Conservation (phyloP, 73 alveolate species). For the Tetrahymena elliotti region DNA sequence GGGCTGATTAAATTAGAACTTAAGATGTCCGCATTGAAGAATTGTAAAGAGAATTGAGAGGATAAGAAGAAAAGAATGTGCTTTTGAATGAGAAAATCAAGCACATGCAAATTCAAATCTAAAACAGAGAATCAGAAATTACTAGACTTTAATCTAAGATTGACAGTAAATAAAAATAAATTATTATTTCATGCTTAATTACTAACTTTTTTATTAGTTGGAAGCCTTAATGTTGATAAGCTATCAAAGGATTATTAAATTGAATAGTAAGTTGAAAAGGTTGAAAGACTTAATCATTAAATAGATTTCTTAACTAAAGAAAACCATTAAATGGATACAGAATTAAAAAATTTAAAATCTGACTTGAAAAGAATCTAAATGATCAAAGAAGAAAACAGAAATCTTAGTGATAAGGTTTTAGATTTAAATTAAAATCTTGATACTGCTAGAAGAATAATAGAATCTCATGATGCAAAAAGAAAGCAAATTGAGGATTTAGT, state of each 20-base stretch:
- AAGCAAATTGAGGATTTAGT: neutral
- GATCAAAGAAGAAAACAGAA: neutral
- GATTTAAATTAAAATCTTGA: neutral
- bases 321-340: conserved; percentile 1
- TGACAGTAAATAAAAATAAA: conserved; percentile 11
- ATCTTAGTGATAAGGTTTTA: neutral
- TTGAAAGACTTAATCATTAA: conserved; percentile 15
- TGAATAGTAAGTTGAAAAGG: conserved; percentile 6
- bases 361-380: neutral
- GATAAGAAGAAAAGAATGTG: neutral
- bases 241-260: conserved; percentile 17
- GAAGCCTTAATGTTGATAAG: conserved; percentile 31
- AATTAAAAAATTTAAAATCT: neutral
- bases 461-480: neutral
- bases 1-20: neutral
- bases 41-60: conserved; percentile 28
- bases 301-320: conserved; percentile 38
- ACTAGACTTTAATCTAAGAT: conserved; percentile 32
- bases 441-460: neutral
- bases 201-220: neutral
- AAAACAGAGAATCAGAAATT: conserved; percentile 37
- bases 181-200: too few relatives aligned
- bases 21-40: neutral
- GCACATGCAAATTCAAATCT: conserved; percentile 18
- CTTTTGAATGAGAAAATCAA: conserved; percentile 16